These are phyloP conservation scores for Schizophyllum amplum DNA, from an alignment of 1,284 basidiomycete species.

Conservation along the genomic window DNA sequence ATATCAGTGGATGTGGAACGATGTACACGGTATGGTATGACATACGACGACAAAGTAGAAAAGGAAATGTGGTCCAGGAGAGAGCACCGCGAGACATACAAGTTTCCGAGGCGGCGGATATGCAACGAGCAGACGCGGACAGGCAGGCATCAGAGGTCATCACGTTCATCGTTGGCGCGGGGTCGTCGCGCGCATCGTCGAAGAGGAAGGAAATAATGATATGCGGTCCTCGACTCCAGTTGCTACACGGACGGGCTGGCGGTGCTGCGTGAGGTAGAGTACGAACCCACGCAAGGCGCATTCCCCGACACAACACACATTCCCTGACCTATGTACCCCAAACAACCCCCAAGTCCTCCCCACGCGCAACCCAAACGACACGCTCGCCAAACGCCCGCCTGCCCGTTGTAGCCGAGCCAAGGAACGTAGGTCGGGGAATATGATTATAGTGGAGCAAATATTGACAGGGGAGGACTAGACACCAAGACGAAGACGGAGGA, in stretches of 20 bases:
- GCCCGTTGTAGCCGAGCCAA: neutral
- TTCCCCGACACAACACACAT: neutral
- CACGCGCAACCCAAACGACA: neutral
- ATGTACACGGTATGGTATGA: neutral
- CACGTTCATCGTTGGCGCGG: neutral
- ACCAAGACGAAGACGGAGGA: neutral
- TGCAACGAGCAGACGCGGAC: neutral
- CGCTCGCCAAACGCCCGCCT: neutral
- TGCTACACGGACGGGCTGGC: neutral
- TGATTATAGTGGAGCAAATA: neutral
- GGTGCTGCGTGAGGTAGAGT: neutral
- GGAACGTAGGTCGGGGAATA: neutral
- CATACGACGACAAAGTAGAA: neutral
- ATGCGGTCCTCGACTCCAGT: neutral
- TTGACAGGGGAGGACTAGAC: neutral
- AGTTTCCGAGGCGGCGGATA: too few relatives aligned
- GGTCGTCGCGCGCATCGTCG: neutral
- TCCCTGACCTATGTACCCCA: neutral
- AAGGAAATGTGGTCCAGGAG: neutral
- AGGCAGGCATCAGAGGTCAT: neutral
- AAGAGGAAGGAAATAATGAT: neutral
- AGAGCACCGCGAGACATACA: too few relatives aligned
- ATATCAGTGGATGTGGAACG: neutral
- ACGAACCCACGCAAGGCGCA: neutral
- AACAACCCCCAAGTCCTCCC: neutral